Evolutionary conservation across 1,139 yeast genomes (phyloP).

Genomic region (Kazachstania sp.): DNA sequence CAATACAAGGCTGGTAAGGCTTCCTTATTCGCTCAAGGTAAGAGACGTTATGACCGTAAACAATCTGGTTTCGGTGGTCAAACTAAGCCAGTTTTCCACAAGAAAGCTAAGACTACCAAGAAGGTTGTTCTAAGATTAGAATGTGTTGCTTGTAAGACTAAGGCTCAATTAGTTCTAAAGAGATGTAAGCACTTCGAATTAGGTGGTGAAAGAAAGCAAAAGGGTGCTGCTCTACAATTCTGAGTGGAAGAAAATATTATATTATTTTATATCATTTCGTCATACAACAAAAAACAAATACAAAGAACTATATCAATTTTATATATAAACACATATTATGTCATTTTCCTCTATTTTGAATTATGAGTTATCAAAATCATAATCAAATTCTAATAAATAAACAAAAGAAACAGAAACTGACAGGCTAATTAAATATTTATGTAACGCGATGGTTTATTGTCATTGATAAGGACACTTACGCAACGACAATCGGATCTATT

Average conservation of each 20-base stretch:
- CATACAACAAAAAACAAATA: too few species aligned
- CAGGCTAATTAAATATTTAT: too few species aligned
- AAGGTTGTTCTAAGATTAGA: slow-evolving; percentile 99
- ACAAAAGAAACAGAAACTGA: slow-evolving; percentile 1
- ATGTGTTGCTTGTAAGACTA: slow-evolving; percentile 98
- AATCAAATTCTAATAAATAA: background rate
- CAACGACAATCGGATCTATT: too few species aligned
- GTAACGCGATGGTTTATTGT: too few species aligned
- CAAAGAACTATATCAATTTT: background rate
- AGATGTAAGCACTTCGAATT: slow-evolving; percentile 99
- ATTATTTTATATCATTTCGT: background rate
- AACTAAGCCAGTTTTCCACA: slow-evolving; percentile 99
- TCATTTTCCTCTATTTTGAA: background rate
- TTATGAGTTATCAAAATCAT: background rate
- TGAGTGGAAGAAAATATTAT: slow-evolving; percentile 34
- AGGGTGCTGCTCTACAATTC: slow-evolving; percentile 97
- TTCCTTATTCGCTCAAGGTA: slow-evolving; percentile 98
- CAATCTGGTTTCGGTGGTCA: slow-evolving; percentile 99
- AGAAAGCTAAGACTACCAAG: slow-evolving; percentile 99
- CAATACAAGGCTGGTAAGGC: slow-evolving; percentile 99
- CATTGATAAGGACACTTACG: too few species aligned
- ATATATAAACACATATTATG: background rate
- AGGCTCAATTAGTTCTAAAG: slow-evolving; percentile 96
- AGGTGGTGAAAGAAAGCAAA: slow-evolving; percentile 99
- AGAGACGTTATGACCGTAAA: slow-evolving; percentile 99